Evolutionary conservation across 1,284 basidiomycete species (phyloP), one percentile per base, ranked within the genome.

Genomic region (Cutaneotrichosporon daszewskae): DNA sequence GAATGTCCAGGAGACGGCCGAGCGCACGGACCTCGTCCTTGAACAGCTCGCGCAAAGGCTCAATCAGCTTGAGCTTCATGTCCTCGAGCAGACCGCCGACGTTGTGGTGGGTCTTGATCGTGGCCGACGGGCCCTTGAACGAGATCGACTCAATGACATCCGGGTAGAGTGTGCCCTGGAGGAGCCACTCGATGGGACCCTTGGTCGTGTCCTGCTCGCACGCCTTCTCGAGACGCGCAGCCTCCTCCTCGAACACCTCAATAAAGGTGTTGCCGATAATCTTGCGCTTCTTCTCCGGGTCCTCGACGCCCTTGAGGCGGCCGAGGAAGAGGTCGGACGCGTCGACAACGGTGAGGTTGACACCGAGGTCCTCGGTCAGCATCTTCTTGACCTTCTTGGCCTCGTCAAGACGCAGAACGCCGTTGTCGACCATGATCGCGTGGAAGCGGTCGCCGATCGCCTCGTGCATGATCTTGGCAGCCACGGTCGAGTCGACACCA

Each of bases 211-310:
- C 84, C 12, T 87, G 87, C n/a, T 75, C 76, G 38, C 50, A 52
- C 16, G 20, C 46, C 14, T 81, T 81, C 69, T 98, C 95, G 43
- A 97, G 80, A 73, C 87, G 89, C 45, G 82, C 76, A 1, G 92
- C 95, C 69, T 98, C 87, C 19, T 77, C 82, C 71, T 98, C 94
- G 58, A 99, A 99, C 7, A 98, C 84, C 68, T 96, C 84, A 74
- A 99, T 97, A 66, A 99, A 99, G 1, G 92, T 97, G 76, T 97
- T 97, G 17, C 95, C 95, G 60, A 98, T 98, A 57, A 98, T 92
- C 75, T 94, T 97, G 51, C 95, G 83, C 74, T 98, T 99, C 71
- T 84, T 77, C 71, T 99, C 95, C 1, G 95, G 95, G 68, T 99
- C 95, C 65, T 95, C 87, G 36, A 99, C 77, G 23, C 85, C 90